phyloP scores from a whole-genome alignment of 2,329 filamentous ascomycete species.

The Emericellopsis atlantica region DNA sequence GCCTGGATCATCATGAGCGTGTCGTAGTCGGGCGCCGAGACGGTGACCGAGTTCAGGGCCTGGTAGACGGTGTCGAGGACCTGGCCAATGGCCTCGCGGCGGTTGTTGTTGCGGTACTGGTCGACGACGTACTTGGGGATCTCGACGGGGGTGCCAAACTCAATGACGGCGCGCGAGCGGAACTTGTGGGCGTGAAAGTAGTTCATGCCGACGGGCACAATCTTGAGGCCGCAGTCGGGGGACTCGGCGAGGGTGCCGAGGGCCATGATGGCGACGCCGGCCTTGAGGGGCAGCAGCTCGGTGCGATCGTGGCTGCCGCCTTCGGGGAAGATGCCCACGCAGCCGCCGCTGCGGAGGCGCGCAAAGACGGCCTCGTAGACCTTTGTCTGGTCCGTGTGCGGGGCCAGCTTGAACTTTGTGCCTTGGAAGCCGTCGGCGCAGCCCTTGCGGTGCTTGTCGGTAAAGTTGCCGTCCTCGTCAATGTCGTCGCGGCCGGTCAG shows the following conservation, averaged over 20 bases:
- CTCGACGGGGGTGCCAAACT: slow-evolving; percentile 85
- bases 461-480: slow-evolving; percentile 51
- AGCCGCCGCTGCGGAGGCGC: slow-evolving; percentile 68
- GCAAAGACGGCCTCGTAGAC: slow-evolving; percentile 92
- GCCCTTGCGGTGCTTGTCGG: slow-evolving; percentile 39
- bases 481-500: slow-evolving; percentile 70
- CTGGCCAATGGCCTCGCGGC: slow-evolving; percentile 75
- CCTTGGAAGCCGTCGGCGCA: slow-evolving; percentile 55
- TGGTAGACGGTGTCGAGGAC: slow-evolving; percentile 81
- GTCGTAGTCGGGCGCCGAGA: slow-evolving; percentile 87
- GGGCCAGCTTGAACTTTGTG: slow-evolving; percentile 74
- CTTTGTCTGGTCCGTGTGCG: slow-evolving; percentile 85
- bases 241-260: slow-evolving; percentile 77
- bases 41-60: slow-evolving; percentile 75
- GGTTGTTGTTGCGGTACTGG: slow-evolving; percentile 71
- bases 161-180: slow-evolving; percentile 85
- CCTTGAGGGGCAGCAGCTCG: slow-evolving; percentile 83
- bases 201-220: slow-evolving; percentile 97
- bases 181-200: slow-evolving; percentile 99
- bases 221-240: slow-evolving; percentile 79
- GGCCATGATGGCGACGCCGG: slow-evolving; percentile 96
- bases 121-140: slow-evolving; percentile 72
- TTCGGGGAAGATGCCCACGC: slow-evolving; percentile 94
- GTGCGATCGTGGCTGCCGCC: slow-evolving; percentile 92
- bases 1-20: slow-evolving; percentile 96